A percentile compares a stretch with the other conserved stretches of the same genome.
phyloP scores from a whole-genome alignment of 208 protist species.

The Acanthamoeba triangularis region DNA sequence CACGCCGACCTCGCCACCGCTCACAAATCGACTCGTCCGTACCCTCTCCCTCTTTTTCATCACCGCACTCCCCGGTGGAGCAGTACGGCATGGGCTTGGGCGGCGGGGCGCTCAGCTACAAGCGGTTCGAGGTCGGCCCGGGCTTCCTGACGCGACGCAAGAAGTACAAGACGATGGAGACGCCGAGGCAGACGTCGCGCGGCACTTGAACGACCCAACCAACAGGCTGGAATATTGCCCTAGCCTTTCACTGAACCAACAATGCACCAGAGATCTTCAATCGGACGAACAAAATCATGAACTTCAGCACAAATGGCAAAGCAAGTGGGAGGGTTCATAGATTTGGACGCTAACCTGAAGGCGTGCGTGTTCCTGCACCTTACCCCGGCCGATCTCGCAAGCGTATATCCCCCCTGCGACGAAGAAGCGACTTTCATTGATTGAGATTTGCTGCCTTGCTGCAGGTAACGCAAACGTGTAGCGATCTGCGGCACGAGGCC shows the following conservation, averaged over 20 bases:
- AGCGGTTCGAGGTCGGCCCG: not conserved
- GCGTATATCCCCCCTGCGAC: not conserved
- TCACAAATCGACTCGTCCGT: no score
- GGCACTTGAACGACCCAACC: no score
- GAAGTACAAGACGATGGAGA: no score
- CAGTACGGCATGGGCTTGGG: not conserved
- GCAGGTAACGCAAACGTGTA: not conserved
- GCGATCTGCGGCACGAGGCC: not conserved
- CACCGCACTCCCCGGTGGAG: not conserved
- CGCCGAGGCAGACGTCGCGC: no score
- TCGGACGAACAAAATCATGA: no score
- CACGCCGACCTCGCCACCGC: not conserved
- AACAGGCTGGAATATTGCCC: no score
- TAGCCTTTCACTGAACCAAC: no score
- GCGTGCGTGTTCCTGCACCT: not conserved
- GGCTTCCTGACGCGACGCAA: not conserved
- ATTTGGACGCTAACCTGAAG: not conserved
- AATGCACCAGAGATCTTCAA: no score
- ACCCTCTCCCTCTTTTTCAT: no score
- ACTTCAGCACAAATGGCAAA: no score
- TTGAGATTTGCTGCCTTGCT: not conserved
- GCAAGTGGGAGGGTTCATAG: not conserved
- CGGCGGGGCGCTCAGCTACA: constrained; percentile 10
- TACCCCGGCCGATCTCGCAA: not conserved
- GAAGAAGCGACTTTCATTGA: not conserved